Base-by-base conservation (phyloP, 2,329 filamentous ascomycete genomes). In the Aureobasidium uvarum region DNA sequence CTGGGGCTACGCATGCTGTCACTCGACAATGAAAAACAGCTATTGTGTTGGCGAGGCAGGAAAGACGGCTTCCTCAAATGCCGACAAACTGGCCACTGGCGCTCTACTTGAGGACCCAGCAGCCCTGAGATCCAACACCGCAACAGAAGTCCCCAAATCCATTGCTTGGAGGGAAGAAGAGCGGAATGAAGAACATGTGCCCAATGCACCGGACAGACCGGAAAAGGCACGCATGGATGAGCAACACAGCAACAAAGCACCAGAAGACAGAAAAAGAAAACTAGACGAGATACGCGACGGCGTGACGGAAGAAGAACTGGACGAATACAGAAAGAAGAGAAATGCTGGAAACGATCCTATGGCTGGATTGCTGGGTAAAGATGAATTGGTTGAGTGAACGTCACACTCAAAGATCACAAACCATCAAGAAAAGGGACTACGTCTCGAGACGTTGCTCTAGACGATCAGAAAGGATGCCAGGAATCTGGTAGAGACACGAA, bases 1-100 rank as follows among this genome's bases (percentile, higher is more conserved):
- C 77, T 99, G 95, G 95, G 95, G 95, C 1, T 99, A 96, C 77
- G 85, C 90, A 25, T 99, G 95, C 77, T 99, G 95, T 80, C 92
- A 96, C 75, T 96, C 92, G 0, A 89, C 87, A 25, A 86, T 96
- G 68, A 97, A 96, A 79, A 98, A 99, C 77, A 96, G 92, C 73
- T 99, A 98, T 74, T 99, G 95, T 77, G 98, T 94, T 0, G 95
- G 95, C 31, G 91, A 95, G 67, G 91, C 90, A 66, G 95, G 95
- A 41, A 96, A 87, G 76, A 80, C 80, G 67, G 93, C 92, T 1
- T 92, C 91, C 77, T 88, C 93, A 71, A 89, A 90, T 65, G 87
- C 91, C 0, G 88, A 95, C 69, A 80, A 81, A 38, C 79, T 87
- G 75, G 76, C 83, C 63, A 78, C 79, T 41, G 82, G 79, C 6